These are phyloP conservation scores for Ormosia emarginata DNA, from an alignment of 306 rosid genomes.

Conservation along the genomic window DNA sequence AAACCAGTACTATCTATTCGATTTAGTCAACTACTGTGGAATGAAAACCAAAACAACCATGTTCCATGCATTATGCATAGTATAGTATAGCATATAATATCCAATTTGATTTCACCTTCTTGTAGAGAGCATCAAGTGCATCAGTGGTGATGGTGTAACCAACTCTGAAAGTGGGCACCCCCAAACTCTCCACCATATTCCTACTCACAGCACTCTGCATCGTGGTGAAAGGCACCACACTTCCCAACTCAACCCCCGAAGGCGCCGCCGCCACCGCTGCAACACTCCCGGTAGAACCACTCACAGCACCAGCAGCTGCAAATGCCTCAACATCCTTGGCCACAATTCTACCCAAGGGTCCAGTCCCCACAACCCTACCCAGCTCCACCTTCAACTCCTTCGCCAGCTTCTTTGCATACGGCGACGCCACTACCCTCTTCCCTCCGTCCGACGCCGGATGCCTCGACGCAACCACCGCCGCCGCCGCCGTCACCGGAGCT, in stretches of 20 bases:
- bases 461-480: conserved; percentile 33
- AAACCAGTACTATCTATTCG: background rate
- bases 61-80: no score
- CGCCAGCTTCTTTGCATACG: conserved; percentile 92
- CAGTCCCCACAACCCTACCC: conserved; percentile 62
- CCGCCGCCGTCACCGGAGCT: background rate
- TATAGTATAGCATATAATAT: background rate
- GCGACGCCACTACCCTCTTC: conserved; percentile 86
- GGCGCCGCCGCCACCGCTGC: background rate
- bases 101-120: conserved; percentile 54
- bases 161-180: conserved; percentile 86
- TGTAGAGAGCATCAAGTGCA: conserved; percentile 87
- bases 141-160: conserved; percentile 83
- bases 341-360: conserved; percentile 87
- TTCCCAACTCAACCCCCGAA: conserved; percentile 64
- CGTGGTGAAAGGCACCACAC: conserved; percentile 87
- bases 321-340: conserved; percentile 91
- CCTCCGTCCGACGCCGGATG: conserved; percentile 97
- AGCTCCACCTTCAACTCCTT: conserved; percentile 82
- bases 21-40: no score
- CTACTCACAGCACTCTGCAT: conserved; percentile 96
- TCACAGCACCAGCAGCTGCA: conserved; percentile 31
- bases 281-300: background rate
- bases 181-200: conserved; percentile 86
- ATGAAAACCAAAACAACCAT: background rate